Conservation (phyloP, 768 basidiomycete genomes). For the Lactifluus subvellereus region DNA sequence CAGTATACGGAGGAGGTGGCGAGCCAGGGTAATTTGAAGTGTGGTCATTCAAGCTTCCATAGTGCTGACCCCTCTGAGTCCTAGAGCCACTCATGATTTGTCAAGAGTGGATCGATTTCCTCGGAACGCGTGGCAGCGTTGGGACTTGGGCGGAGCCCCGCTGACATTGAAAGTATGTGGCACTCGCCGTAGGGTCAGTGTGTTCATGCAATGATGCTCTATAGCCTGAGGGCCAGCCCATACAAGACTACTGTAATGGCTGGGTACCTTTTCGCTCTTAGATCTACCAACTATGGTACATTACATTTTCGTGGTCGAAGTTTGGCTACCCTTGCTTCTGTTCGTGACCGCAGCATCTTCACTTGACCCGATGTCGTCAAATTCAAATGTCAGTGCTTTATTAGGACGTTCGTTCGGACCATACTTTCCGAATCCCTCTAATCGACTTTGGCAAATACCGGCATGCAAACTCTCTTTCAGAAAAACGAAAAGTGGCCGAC, state of each 20-base stretch:
- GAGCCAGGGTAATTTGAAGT: not conserved
- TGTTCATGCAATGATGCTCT: no score
- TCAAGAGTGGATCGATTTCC: not conserved
- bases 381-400: not conserved
- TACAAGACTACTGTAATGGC: not conserved
- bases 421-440: constrained; percentile 51
- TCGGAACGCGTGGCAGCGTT: not conserved
- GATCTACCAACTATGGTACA: constrained; percentile 2
- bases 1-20: not conserved
- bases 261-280: not conserved
- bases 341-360: not conserved
- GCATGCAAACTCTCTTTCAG: constrained; percentile 40
- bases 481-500: constrained; percentile 58
- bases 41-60: not conserved
- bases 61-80: not conserved
- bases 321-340: constrained; percentile 2
- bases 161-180: constrained; percentile 2
- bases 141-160: not conserved
- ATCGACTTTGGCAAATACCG: constrained; percentile 73
- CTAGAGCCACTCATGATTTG: not conserved
- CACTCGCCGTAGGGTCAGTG: not conserved
- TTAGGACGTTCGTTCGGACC: constrained; percentile 35
- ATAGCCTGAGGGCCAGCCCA: no score
- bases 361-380: not conserved
- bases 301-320: not conserved